Evolutionary conservation across 1,139 yeast species (phyloP).

Genomic region (Geotrichum reessii): DNA sequence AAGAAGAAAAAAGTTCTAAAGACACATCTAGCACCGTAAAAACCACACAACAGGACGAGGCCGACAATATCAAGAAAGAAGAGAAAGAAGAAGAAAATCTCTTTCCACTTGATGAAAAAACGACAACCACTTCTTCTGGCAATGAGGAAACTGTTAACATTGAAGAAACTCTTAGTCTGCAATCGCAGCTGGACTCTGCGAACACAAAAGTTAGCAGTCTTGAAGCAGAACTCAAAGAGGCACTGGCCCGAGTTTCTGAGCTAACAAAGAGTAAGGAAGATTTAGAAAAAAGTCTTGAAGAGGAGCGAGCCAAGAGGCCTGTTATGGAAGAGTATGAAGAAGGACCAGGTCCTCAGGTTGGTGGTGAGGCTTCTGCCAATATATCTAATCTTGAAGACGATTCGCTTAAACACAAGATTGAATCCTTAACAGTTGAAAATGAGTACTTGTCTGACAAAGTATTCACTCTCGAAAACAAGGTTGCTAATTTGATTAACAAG

Average conservation of each 20-base stretch:
- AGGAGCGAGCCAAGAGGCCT: not conserved
- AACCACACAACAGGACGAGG: not conserved
- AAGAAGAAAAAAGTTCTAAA: constrained; percentile 12
- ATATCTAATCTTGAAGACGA: constrained; percentile 6
- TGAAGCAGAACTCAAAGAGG: constrained; percentile 9
- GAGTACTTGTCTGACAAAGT: constrained; percentile 31
- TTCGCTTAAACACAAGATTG: constrained; percentile 17
- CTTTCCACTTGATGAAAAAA: not conserved
- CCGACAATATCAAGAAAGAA: not conserved
- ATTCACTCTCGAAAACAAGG: constrained; percentile 33
- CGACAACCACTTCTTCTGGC: not conserved
- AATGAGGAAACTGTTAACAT: not conserved
- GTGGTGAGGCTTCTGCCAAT: constrained; percentile 11
- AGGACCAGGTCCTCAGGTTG: constrained; percentile 14
- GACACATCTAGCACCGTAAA: not conserved
- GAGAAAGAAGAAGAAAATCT: not conserved
- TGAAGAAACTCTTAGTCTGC: not conserved
- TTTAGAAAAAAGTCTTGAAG: constrained; percentile 5
- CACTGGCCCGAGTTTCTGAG: constrained; percentile 1
- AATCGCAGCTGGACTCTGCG: constrained; percentile 2
- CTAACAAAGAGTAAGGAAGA: constrained; percentile 10
- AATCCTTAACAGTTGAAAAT: constrained; percentile 27
- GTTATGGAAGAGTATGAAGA: constrained; percentile 3
- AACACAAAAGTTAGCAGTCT: constrained; percentile 12
- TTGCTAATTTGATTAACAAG: not conserved